Conservation (phyloP, 805 yeast species). For the Starmerella powellii region DNA sequence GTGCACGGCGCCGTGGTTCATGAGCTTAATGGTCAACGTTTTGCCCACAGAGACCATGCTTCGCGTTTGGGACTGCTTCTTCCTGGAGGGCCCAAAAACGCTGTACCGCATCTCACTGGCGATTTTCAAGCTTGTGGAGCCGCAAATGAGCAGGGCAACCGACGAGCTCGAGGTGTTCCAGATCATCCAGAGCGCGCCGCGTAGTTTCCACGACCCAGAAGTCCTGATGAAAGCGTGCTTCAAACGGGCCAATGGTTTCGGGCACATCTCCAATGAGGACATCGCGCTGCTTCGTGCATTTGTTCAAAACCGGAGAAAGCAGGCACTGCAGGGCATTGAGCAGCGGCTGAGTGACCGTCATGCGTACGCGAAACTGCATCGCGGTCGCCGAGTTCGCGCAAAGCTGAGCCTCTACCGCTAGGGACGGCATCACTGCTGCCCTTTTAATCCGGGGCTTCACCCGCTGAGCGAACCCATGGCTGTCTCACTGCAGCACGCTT, state of each 20-base stretch:
- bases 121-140: constrained; percentile 62
- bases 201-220: constrained; percentile 42
- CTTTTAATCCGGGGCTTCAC: no score
- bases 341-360: constrained; percentile 21
- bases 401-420: constrained; percentile 21
- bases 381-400: constrained; percentile 24
- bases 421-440: no score
- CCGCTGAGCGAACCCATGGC: no score
- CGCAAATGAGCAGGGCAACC: constrained; percentile 38
- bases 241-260: constrained; percentile 58
- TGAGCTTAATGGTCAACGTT: constrained; percentile 89
- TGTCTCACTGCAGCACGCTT: no score
- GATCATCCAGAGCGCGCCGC: constrained; percentile 69
- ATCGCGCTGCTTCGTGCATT: constrained; percentile 64
- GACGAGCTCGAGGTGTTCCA: constrained; percentile 63
- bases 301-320: constrained; percentile 41
- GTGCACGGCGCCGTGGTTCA: constrained; percentile 95
- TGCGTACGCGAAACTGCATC: constrained; percentile 23
- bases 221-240: constrained; percentile 61
- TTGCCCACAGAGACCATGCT: constrained; percentile 80
- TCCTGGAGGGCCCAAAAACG: constrained; percentile 82
- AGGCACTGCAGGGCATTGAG: constrained; percentile 10
- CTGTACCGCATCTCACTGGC: constrained; percentile 74
- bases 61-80: constrained; percentile 88
- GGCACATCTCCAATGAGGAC: constrained; percentile 71